These are phyloP conservation scores for Zymoseptoria pseudotritici DNA, from an alignment of 2,329 filamentous ascomycete genomes.

Conservation along the genomic window DNA sequence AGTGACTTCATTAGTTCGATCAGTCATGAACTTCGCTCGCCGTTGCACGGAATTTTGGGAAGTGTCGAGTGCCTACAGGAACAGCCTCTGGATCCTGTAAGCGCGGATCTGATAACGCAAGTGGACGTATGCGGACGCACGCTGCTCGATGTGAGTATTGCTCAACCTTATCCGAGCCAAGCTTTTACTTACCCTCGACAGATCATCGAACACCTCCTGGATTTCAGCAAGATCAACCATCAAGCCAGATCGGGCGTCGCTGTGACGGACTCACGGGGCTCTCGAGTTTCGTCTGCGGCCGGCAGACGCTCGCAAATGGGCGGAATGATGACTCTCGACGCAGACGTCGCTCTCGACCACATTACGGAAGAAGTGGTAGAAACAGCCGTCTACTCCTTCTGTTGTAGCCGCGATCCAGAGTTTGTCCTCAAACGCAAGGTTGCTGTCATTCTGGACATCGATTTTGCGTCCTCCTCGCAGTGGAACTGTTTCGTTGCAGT, in stretches of 20 bases:
- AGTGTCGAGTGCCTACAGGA: slow-evolving; percentile 45
- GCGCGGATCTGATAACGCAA: slow-evolving; percentile 40
- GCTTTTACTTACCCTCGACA: slow-evolving; percentile 14
- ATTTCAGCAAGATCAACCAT: slow-evolving; percentile 41
- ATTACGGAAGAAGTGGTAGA: slow-evolving; percentile 50
- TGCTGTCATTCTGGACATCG: slow-evolving; percentile 41
- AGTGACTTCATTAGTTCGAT: slow-evolving; percentile 47
- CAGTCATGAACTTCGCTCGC: slow-evolving; percentile 46
- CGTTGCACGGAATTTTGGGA: slow-evolving; percentile 42
- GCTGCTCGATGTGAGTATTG: slow-evolving; percentile 31
- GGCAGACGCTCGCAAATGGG: slow-evolving; percentile 13
- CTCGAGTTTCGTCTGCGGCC: slow-evolving; percentile 4
- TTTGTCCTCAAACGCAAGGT: slow-evolving; percentile 27
- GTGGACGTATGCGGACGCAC: slow-evolving; percentile 45
- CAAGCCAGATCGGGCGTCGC: slow-evolving; percentile 12
- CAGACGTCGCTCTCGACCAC: slow-evolving; percentile 36
- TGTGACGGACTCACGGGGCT: slow-evolving; percentile 4
- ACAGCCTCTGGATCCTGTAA: slow-evolving; percentile 33
- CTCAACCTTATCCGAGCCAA: too few species aligned
- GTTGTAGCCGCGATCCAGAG: slow-evolving; percentile 18
- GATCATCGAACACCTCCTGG: slow-evolving; percentile 39
- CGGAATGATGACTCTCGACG: slow-evolving; percentile 18
- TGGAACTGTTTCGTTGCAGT: slow-evolving; percentile 40
- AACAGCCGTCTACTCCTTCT: slow-evolving; percentile 38
- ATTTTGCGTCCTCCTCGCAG: slow-evolving; percentile 25